Conservation (phyloP, 495 filamentous ascomycete species). For the Annulohypoxylon maeteangense region DNA sequence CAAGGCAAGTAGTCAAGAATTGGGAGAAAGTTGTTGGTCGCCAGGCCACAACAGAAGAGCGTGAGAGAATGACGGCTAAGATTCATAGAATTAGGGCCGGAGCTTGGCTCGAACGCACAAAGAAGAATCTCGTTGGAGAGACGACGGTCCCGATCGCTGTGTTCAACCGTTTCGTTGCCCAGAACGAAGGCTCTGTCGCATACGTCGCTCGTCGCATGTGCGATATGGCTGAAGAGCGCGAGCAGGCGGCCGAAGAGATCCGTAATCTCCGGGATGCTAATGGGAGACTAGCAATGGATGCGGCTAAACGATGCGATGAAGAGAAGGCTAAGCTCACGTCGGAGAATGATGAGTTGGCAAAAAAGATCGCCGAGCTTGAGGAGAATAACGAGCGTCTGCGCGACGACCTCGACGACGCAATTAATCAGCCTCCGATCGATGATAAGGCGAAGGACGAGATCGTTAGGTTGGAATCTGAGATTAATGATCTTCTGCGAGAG, state of each 20-base stretch:
- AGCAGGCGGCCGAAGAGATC: not conserved
- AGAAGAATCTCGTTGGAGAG: conserved; percentile 19
- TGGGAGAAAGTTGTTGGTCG: conserved; percentile 3
- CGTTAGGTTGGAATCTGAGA: not conserved
- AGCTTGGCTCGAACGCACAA: conserved; percentile 34
- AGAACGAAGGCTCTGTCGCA: conserved; percentile 22
- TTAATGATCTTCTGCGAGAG: not conserved
- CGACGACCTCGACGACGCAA: not conserved
- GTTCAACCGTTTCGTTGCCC: conserved; percentile 37
- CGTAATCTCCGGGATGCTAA: not conserved
- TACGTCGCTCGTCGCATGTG: conserved; percentile 14
- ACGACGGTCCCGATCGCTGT: conserved; percentile 19
- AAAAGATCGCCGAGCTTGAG: not conserved
- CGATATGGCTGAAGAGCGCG: not conserved
- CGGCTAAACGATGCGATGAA: not conserved
- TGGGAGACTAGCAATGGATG: not conserved
- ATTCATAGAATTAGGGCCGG: conserved; percentile 14
- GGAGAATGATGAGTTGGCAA: not conserved
- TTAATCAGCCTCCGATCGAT: not conserved
- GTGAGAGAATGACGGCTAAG: conserved; percentile 1
- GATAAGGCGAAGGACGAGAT: not conserved
- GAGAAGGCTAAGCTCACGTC: not conserved
- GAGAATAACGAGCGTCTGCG: not conserved
- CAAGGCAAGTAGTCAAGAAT: not conserved
- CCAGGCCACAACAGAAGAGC: conserved; percentile 7